Base-by-base conservation (phyloP, 2,329 filamentous ascomycete species). In the Zymoseptoria passerinii region DNA sequence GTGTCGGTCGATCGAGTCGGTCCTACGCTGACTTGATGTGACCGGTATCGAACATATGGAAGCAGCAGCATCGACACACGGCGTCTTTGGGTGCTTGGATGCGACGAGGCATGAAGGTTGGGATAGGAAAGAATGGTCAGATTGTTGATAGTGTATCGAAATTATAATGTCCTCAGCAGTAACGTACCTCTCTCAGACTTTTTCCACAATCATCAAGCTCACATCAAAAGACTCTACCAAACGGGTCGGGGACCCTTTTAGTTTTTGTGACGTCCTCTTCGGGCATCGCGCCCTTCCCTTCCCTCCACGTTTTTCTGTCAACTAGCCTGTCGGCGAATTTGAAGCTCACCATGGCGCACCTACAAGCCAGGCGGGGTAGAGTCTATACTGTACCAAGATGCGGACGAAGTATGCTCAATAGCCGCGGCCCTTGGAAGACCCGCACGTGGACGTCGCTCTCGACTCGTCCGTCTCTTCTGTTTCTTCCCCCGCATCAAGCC, bases 81-180 rank as follows among this genome's bases (percentile, higher is more conserved):
- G 59, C 55, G 57, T 53, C 55, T 50, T 57, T 35, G 29, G 58
- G 28, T 52, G 51, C 50, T 59, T 16, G 13, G 58, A 49, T 58
- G 53, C 60, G 55, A 57, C 53, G 58, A 54, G 54, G 55, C 52
- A 55, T 53, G 48, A 56, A 53, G 55, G 53, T 51, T 52, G 52
- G 52, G 48, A 58, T 28, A 48, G 53, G 55, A 19, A 40, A 51
- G 28, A 23, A 55, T 56, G 55, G 51, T 60, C 60, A 62, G 58
- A 62, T 57, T 63, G 62, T 63, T 58, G 55, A 60, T 63, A 62
- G 56, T 58, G 56, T 44, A 44, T 44, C 35, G 35, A 44, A 44
- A 44, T 44, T 44, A 16, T 44, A 44, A 44, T 44, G 35, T 44
- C 35, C 35, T 44, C 35, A 44, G 35, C 16, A 44, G 35, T 44